Base-by-base conservation (phyloP, 2,329 filamentous ascomycete species). In the Neopestalotiopsis rosae region DNA sequence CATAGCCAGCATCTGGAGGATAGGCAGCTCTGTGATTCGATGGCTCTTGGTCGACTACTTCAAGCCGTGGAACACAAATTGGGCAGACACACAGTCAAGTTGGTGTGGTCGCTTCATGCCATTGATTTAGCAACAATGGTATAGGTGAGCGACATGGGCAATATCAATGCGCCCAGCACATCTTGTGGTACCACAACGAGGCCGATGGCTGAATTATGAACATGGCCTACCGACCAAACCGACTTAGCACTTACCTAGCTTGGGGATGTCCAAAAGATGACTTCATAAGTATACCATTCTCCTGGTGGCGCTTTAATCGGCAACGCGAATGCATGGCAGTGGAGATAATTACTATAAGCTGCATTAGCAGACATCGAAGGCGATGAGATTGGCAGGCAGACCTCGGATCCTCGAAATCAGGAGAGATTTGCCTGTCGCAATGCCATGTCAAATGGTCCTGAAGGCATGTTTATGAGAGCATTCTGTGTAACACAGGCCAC, bases 281-380 rank as follows among this genome's bases (percentile, higher is more conserved):
- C 67, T 68, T 68, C 67, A 68, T 66, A 68, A 62, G 24, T 24
- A 49, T 7, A 52, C 17, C n/a, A 52, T n/a, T 62, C 5, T 13
- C 61, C 7, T 42, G 38, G 59, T 38, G 56, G 24, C 62, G 52
- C 52, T 61, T n/a, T 40, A 20, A 61, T 12, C 57, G 62, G 62
- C 57, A 65, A 63, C 59, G 65, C 24, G 30, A 30, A n/a, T 65
- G 61, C 38, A 65, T 65, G 34, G 7, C 20, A 59, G 67, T 68
- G 67, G 67, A 40, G 34, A 68, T 52, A 14, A 64, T 42, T 38
- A 66, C 63, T 57, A 57, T 40, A 14, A 57, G 20, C 13, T 66
- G 40, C 63, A 57, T 66, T 56, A 56, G 63, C 28, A 66, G 52
- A 13, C 20, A 45, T 12, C 12, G 20, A 40, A 49, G n/a, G 40